Evolutionary conservation across 306 rosid genomes (phyloP), one percentile per base, ranked within the genome.

Genomic region (Styphnolobium japonicum): DNA sequence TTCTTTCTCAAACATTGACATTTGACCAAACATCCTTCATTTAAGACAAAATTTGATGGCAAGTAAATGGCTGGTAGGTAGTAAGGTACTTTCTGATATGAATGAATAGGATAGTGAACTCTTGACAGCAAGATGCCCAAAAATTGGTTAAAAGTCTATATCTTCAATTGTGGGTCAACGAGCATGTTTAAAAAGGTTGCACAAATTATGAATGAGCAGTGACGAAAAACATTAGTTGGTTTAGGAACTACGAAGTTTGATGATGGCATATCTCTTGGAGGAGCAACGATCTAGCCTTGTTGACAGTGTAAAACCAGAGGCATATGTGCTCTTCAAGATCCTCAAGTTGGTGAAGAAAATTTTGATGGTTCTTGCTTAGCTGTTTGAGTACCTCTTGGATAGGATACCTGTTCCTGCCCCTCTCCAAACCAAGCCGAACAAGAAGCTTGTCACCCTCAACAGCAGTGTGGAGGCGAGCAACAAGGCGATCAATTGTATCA

Each of bases 371-470:
- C 81, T 73, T 83, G 61, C 81, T 77, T 2, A 90, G 80, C 77
- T 81, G 89, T 69, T 83, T 89, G 33, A 90, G 69, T 64, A 90
- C 96, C 82, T 77, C 87, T 73, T 87, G 83, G 34, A 90, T 78
- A 6, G 85, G 75, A 67, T 83, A 85, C 77, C 67, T 75, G 42
- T 81, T 89, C 16, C 55, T 71, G 7, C 87, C 90, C 33, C 87
- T 67, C 57, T 80, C 85, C 85, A 92, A 66, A 39, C 88, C 90
- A 10, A 86, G 19, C 64, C 82, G 80, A 80, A 92, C 77, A 5
- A 71, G 67, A 25, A 7, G 33, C 84, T 80, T 89, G 80, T 90
- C 93, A 0, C 76, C 81, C 66, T 89, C 92, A 14, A 90, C 83
- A 0, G 81, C 80, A 11, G 76, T 42, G 2, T 72, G 83, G 22